These are phyloP conservation scores for Leptographium procerum DNA, from an alignment of 2,329 filamentous ascomycete species.

Conservation along the genomic window DNA sequence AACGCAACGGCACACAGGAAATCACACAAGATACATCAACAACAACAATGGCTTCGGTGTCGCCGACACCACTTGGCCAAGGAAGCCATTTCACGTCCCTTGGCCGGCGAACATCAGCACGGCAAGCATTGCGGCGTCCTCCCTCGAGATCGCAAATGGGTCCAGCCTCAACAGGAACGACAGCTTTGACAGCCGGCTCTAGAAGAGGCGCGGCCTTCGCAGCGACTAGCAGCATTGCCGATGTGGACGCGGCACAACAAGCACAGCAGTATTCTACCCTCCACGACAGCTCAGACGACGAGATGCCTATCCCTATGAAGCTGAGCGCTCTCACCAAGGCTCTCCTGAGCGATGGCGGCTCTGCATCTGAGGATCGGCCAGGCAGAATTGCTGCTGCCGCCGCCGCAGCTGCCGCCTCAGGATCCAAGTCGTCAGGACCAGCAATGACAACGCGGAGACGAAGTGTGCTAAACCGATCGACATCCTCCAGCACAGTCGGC, in stretches of 20 bases:
- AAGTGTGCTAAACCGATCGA: conserved; percentile 35
- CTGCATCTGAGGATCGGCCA: conserved; percentile 26
- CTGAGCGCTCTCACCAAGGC: conserved; percentile 88
- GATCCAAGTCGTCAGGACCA: conserved; percentile 17
- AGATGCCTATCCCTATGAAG: conserved; percentile 84
- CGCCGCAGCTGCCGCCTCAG: conserved; percentile 12
- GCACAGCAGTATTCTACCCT: conserved; percentile 37
- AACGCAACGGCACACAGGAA: background rate
- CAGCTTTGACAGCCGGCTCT: conserved; percentile 8
- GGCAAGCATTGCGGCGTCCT: conserved; percentile 41
- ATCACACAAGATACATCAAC: background rate
- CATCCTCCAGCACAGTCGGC: conserved; percentile 27
- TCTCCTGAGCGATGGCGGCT: conserved; percentile 55
- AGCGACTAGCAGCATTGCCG: background rate
- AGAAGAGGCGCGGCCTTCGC: conserved; percentile 6
- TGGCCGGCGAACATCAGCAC: conserved; percentile 41
- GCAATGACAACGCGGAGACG: conserved; percentile 38
- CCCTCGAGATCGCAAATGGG: conserved; percentile 32
- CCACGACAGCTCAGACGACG: conserved; percentile 88
- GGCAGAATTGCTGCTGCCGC: background rate
- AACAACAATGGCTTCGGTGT: conserved; percentile 37
- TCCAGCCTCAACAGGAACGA: conserved; percentile 13
- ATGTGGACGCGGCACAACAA: conserved; percentile 17
- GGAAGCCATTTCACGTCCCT: conserved; percentile 32
- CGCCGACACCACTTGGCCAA: conserved; percentile 43